phyloP scores from a whole-genome alignment of 2,329 filamentous ascomycete species.

The Calonectria pseudoturangicola region DNA sequence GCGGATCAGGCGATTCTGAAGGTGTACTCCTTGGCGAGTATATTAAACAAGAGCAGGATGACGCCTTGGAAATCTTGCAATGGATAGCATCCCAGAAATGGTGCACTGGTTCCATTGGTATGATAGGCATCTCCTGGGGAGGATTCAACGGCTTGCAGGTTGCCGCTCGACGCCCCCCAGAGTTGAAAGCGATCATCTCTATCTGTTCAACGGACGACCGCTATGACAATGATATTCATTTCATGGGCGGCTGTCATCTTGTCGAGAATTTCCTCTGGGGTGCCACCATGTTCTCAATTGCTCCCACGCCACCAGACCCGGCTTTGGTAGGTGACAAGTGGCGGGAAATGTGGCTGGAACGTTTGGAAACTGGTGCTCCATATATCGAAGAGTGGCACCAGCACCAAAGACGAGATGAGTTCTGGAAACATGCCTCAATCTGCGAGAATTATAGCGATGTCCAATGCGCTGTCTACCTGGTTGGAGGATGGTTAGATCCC shows the following conservation, averaged over 20 bases:
- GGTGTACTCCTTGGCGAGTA: conserved; percentile 31
- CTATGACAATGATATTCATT: conserved; percentile 8
- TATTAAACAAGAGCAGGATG: conserved; percentile 31
- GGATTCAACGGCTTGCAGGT: conserved; percentile 33
- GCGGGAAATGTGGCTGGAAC: conserved; percentile 28
- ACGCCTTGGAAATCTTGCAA: conserved; percentile 28
- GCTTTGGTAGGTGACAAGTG: conserved; percentile 31
- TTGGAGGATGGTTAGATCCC: conserved; percentile 28
- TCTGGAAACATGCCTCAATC: conserved; percentile 34
- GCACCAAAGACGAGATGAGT: conserved; percentile 28
- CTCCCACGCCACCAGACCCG: conserved; percentile 25
- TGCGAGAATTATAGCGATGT: conserved; percentile 26
- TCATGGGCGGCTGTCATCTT: neutral
- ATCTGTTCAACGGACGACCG: conserved; percentile 3
- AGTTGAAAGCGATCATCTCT: conserved; percentile 17
- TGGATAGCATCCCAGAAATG: conserved; percentile 28
- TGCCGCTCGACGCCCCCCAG: conserved; percentile 16
- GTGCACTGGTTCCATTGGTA: conserved; percentile 33
- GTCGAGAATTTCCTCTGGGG: conserved; percentile 8
- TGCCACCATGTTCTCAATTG: conserved; percentile 32
- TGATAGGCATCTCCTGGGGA: conserved; percentile 37
- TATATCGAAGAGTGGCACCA: conserved; percentile 29
- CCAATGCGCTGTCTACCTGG: conserved; percentile 32
- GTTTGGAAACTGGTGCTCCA: conserved; percentile 14
- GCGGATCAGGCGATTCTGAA: conserved; percentile 29